phyloP scores from a whole-genome alignment of 345 rosid species.

The Sisymbrium irio region DNA sequence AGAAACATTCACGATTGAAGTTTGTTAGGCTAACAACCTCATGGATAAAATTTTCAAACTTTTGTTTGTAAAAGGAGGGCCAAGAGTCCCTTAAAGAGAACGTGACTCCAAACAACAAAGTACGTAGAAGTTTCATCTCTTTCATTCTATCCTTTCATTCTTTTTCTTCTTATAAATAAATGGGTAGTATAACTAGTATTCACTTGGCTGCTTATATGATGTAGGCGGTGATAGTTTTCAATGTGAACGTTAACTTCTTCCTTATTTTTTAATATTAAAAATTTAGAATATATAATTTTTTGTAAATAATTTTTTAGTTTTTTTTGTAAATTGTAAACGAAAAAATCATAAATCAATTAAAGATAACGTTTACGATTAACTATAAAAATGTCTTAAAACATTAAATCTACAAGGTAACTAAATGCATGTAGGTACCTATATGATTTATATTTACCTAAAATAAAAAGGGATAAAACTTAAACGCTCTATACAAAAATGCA shows the following conservation, averaged over 20 bases:
- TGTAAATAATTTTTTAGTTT: too few species aligned
- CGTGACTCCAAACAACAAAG: constrained; percentile 11
- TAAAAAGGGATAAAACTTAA: too few species aligned
- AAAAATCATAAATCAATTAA: not conserved
- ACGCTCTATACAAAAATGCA: too few species aligned
- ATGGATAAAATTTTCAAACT: not conserved
- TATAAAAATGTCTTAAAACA: not conserved
- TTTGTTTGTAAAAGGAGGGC: constrained; percentile 5
- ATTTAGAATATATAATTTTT: not conserved
- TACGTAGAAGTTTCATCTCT: not conserved
- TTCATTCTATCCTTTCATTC: not conserved
- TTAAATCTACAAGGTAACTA: not conserved
- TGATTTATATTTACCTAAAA: too few species aligned
- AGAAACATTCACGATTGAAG: constrained; percentile 16
- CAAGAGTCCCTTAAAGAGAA: constrained; percentile 7
- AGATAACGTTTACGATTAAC: too few species aligned
- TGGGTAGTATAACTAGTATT: too few species aligned
- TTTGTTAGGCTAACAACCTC: constrained; percentile 34
- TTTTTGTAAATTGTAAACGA: not conserved
- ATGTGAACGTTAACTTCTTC: not conserved
- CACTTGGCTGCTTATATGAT: not conserved
- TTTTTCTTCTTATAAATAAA: not conserved
- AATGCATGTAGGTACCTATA: too few species aligned
- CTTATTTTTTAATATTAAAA: not conserved
- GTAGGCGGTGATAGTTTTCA: not conserved